Conservation (phyloP, 176 grass and related monocot species). For the Paspalum notatum region DNA sequence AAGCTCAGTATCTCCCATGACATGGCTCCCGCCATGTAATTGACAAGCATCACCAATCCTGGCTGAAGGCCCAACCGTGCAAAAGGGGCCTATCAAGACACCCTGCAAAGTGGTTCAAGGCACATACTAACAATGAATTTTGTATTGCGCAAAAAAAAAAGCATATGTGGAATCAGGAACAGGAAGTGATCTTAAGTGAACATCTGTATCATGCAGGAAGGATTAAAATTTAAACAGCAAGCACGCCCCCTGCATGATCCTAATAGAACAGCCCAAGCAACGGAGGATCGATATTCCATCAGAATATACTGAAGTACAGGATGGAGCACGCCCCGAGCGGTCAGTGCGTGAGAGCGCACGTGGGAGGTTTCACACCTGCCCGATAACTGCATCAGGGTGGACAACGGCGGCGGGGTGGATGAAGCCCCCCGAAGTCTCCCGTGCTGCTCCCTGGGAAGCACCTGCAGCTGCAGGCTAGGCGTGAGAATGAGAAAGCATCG, state of each 20-base stretch:
- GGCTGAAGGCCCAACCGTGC: conserved; percentile 61
- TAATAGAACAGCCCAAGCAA: conserved; percentile 22
- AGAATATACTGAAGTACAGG: neutral
- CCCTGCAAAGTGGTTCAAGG: conserved; percentile 42
- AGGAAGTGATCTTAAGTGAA: neutral
- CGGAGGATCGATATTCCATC: neutral
- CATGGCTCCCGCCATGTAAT: conserved; percentile 71
- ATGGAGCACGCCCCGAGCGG: neutral
- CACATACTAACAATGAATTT: conserved; percentile 17
- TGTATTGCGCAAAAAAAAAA: neutral
- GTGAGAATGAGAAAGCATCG: conserved; percentile 5
- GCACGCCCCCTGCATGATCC: neutral
- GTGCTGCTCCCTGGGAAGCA: conserved; percentile 26
- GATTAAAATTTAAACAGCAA: conserved; percentile 23
- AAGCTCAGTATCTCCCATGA: conserved; percentile 71
- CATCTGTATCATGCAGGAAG: neutral
- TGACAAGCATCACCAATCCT: conserved; percentile 79
- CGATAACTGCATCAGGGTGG: conserved; percentile 71
- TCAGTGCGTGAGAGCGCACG: neutral
- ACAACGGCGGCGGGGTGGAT: conserved; percentile 61
- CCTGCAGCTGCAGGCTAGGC: conserved; percentile 28
- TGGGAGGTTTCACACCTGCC: conserved; percentile 61
- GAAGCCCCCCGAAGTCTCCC: conserved; percentile 38
- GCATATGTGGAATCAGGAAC: neutral
- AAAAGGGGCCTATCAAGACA: conserved; percentile 83